Percentiles rank a stretch among this genome's conserved stretches.
These are phyloP conservation scores for Trichomonascaceae sp. DNA, from an alignment of 1,139 yeast genomes.

Conservation along the genomic window DNA sequence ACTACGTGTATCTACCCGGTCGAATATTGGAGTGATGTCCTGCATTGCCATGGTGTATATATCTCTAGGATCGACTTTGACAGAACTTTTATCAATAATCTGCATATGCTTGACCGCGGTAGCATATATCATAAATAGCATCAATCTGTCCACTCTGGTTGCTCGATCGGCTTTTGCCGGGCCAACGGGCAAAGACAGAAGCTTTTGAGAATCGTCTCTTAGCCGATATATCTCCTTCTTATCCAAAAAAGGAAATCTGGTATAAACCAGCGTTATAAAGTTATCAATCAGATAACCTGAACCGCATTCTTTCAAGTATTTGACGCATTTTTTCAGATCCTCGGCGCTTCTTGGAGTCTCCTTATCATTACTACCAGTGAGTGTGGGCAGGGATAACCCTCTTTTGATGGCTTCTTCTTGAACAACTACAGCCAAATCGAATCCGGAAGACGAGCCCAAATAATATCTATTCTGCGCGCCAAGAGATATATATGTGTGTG, in stretches of 20 bases:
- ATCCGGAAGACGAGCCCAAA: neutral
- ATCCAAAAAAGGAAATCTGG: conserved; percentile 11
- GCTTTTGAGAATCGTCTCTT: neutral
- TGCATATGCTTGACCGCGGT: conserved; percentile 11
- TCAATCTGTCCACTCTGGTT: conserved; percentile 1
- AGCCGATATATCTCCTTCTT: conserved; percentile 1
- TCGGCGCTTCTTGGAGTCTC: neutral
- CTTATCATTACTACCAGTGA: neutral
- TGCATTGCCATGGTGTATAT: conserved; percentile 9
- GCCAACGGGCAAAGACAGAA: neutral
- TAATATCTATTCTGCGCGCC: neutral
- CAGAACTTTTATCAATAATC: conserved; percentile 7
- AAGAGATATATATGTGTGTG: neutral
- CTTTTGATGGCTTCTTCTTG: neutral
- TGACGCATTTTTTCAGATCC: neutral
- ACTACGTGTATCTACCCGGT: conserved; percentile 8
- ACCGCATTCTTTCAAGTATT: neutral
- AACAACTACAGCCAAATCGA: neutral
- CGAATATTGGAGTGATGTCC: conserved; percentile 1
- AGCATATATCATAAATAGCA: conserved; percentile 11
- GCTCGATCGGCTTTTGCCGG: conserved; percentile 3
- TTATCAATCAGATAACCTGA: conserved; percentile 1
- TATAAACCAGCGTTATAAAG: conserved; percentile 9
- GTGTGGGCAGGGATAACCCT: neutral
- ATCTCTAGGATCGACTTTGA: conserved; percentile 3